These are phyloP conservation scores for Eremochloa ophiuroides DNA, from an alignment of 176 grass and related monocot genomes.

Conservation along the genomic window DNA sequence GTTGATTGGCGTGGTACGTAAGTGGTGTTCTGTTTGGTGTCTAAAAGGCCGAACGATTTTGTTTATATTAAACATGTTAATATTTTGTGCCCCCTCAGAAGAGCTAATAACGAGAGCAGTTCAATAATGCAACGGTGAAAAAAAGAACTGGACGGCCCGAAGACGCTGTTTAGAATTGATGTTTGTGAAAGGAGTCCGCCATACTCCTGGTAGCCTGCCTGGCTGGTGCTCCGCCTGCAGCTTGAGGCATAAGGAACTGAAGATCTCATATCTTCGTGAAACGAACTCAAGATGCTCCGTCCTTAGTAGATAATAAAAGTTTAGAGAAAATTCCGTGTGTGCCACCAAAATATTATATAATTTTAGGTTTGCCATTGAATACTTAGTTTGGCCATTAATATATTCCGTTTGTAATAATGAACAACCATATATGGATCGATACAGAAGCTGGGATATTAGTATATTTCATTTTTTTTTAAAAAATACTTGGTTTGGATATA, in stretches of 20 bases:
- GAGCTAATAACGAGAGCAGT: background rate
- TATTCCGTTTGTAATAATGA: too few species aligned
- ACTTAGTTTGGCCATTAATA: too few species aligned
- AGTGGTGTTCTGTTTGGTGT: constrained; percentile 12
- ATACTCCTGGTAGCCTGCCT: background rate
- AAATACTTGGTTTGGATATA: too few species aligned
- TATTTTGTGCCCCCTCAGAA: background rate
- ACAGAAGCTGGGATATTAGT: too few species aligned
- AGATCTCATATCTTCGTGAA: background rate
- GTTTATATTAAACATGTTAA: background rate
- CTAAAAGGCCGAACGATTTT: constrained; percentile 4
- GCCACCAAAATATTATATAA: too few species aligned
- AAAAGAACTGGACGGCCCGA: background rate
- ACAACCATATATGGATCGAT: too few species aligned
- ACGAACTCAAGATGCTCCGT: background rate
- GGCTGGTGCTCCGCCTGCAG: background rate
- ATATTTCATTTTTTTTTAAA: too few species aligned
- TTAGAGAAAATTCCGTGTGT: too few species aligned
- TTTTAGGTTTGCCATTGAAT: too few species aligned
- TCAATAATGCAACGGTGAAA: background rate
- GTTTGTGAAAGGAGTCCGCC: background rate
- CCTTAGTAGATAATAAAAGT: too few species aligned
- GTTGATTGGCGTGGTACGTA: background rate
- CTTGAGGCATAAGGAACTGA: background rate
- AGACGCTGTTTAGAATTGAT: background rate